phyloP scores from a whole-genome alignment of 139 green algal genomes.

The Parachlorella kessleri region DNA sequence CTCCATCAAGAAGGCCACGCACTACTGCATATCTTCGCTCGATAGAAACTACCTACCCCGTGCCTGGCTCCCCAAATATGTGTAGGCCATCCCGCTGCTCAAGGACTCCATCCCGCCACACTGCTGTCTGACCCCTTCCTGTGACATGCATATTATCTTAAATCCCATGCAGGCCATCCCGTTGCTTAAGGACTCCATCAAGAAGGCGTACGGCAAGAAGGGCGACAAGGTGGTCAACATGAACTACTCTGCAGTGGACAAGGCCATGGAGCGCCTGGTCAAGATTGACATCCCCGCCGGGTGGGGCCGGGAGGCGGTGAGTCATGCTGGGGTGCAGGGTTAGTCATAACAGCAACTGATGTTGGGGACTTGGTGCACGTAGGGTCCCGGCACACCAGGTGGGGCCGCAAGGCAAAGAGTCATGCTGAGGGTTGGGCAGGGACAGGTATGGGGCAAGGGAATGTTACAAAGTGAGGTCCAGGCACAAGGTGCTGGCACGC shows the following conservation, averaged over 20 bases:
- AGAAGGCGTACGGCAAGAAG: constrained; percentile 67
- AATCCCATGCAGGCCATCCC: constrained; percentile 33
- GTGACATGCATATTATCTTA: background rate
- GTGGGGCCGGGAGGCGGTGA: constrained; percentile 29
- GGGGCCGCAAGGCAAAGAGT: no score
- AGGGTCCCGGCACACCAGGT: no score
- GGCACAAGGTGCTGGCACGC: no score
- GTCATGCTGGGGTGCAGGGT: no score
- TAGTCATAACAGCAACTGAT: no score
- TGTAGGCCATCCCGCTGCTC: constrained; percentile 49
- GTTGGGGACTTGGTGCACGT: no score
- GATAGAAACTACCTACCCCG: no score
- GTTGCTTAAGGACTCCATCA: constrained; percentile 63
- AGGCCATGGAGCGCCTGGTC: constrained; percentile 32
- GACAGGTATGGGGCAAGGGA: no score
- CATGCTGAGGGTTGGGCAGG: no score
- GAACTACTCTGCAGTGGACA: constrained; percentile 57
- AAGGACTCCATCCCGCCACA: constrained; percentile 69
- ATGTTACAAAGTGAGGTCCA: no score
- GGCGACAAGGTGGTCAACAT: constrained; percentile 52
- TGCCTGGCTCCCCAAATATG: background rate
- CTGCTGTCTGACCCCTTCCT: no score
- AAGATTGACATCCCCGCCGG: constrained; percentile 43
- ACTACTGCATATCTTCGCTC: no score
- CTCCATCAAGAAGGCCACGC: constrained; percentile 61